Percentiles rank a stretch among this genome's conserved stretches.
Evolutionary conservation across 352 stramenopile species (phyloP).

Genomic region (Phytophthora pini): DNA sequence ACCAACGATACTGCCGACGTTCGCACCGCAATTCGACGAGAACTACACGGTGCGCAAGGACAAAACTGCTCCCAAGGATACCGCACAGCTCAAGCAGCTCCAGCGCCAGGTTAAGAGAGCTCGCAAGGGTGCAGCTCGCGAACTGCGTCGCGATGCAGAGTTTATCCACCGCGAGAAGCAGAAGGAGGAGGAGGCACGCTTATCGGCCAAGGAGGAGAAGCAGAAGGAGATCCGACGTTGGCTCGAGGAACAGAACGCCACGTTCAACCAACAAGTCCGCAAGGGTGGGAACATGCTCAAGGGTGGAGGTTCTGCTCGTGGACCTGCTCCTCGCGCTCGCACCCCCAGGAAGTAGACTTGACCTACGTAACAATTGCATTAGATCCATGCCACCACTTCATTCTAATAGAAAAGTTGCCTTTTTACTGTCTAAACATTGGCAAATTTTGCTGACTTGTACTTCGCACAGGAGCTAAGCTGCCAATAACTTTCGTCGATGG

Average conservation of each 20-base stretch:
- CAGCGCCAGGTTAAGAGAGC: conserved; percentile 97
- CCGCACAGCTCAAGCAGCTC: conserved; percentile 91
- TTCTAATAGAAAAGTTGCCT: conserved; percentile 29
- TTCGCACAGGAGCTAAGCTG: no score
- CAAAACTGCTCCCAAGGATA: conserved; percentile 83
- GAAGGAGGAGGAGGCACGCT: conserved; percentile 81
- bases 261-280: conserved; percentile 97
- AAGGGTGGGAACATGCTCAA: conserved; percentile 95
- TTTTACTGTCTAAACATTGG: conserved; percentile 9
- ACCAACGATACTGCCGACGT: conserved; percentile 73
- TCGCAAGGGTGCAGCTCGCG: conserved; percentile 94
- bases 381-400: conserved; percentile 13
- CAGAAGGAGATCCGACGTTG: conserved; percentile 96
- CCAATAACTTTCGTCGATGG: no score
- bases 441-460: no score
- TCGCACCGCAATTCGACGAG: conserved; percentile 91
- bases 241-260: conserved; percentile 97
- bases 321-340: conserved; percentile 68
- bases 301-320: conserved; percentile 84
- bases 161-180: conserved; percentile 95
- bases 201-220: conserved; percentile 88
- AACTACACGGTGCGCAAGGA: conserved; percentile 94
- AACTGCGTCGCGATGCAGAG: conserved; percentile 93
- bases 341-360: conserved; percentile 51
- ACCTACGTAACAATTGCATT: conserved; percentile 12